Conservation (phyloP, 805 yeast species). For the Kuraishia ogatae region DNA sequence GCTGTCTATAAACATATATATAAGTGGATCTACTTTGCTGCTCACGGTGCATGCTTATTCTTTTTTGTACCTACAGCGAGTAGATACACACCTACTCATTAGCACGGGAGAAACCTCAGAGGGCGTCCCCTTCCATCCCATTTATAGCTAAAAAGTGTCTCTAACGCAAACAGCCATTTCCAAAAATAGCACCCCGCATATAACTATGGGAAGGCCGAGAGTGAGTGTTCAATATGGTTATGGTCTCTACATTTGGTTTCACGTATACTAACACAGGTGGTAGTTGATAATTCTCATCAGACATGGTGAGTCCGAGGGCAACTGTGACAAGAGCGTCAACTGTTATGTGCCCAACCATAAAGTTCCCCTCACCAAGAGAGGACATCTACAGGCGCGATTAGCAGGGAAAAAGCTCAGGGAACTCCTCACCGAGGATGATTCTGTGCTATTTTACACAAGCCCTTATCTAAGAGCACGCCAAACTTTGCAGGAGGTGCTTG, state of each 20-base stretch:
- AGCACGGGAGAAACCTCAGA: too few relatives aligned
- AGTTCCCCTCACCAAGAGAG: constrained; percentile 63
- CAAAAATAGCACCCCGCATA: too few relatives aligned
- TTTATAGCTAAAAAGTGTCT: too few relatives aligned
- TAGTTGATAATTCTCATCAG: constrained; percentile 64
- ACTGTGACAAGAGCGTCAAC: constrained; percentile 77
- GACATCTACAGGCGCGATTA: constrained; percentile 52
- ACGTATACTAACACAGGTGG: not conserved
- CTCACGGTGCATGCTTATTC: too few relatives aligned
- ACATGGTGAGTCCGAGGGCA: constrained; percentile 92
- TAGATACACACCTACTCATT: too few relatives aligned
- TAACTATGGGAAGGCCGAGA: constrained; percentile 9
- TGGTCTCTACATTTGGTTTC: not conserved
- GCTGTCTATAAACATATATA: too few relatives aligned
- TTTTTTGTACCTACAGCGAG: too few relatives aligned
- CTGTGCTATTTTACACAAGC: constrained; percentile 73
- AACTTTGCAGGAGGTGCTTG: constrained; percentile 58
- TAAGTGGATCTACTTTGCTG: too few relatives aligned
- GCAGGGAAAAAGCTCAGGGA: constrained; percentile 50
- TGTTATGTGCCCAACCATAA: constrained; percentile 72
- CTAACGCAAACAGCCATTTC: too few relatives aligned
- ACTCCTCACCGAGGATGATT: constrained; percentile 37
- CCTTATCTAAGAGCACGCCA: constrained; percentile 83
- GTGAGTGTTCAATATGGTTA: constrained; percentile 2
- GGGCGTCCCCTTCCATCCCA: too few relatives aligned